Base-by-base conservation (phyloP, 805 yeast genomes). In the Saccharomyces cerevisiae region DNA sequence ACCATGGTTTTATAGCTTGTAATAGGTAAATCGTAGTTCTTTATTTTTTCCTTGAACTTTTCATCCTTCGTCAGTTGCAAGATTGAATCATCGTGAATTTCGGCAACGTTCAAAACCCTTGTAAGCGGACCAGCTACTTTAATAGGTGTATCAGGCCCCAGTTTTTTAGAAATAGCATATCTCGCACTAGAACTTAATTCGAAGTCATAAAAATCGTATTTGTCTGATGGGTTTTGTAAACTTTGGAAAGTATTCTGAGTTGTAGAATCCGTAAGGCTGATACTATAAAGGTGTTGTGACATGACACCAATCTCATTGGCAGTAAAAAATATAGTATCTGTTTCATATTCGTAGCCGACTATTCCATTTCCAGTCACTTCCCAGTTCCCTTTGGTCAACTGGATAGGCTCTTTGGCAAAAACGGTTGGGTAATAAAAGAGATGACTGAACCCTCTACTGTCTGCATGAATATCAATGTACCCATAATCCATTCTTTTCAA, bases 401-500 rank as follows among this genome's bases (percentile, higher is more conserved):
- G 72, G 3, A 53, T 57, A 1, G 82, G 82, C 3, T 67, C 63
- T 0, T 70, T 61, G 32, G 77, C 65, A 4, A 70, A 63, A 1
- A 79, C 75, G 1, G 78, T 72, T 17, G 77, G 70, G 60, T 81
- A 86, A 63, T 79, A 81, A 2, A 82, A 88, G 49, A 87, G 68
- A 65, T 87, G 94, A 57, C 79, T 80, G 66, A 69, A 84, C 0
- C 86, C 84, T 11, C 73, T 53, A 10, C 64, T 73, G 32, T 74
- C 76, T 17, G 78, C 81, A 13, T 82, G 76, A 2, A 81, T 70
- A 64, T 87, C 94, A 51, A 87, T 74, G 62, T 83, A 87, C 0
- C 92, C 92, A 55, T 75, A 58, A 0, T 50, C 62, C 1, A 41
- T 36, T 36, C 76, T 64, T 1, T 67, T 72, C 6, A 52, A 52